phyloP scores from a whole-genome alignment of 2,329 filamentous ascomycete species.

The Dothideomycetidae sp. region DNA sequence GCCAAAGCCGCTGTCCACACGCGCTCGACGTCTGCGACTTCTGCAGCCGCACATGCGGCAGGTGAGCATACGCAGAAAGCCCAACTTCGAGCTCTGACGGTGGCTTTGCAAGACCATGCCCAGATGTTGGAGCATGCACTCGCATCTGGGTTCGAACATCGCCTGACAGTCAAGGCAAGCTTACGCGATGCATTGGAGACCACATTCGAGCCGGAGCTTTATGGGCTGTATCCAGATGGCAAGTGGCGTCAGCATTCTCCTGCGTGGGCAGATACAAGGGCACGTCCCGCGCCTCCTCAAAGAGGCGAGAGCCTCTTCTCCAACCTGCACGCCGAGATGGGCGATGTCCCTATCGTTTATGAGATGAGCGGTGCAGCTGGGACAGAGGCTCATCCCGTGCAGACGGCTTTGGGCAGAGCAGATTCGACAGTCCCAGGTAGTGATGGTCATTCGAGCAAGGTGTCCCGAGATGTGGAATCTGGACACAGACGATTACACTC shows the following conservation, averaged over 20 bases:
- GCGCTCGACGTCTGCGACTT: background rate
- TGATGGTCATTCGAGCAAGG: background rate
- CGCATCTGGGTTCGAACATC: slow-evolving; percentile 48
- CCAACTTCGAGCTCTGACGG: slow-evolving; percentile 64
- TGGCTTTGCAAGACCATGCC: slow-evolving; percentile 78
- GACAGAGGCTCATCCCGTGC: background rate
- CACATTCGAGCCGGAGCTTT: slow-evolving; percentile 31
- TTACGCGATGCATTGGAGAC: slow-evolving; percentile 28
- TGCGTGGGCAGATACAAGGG: slow-evolving; percentile 12
- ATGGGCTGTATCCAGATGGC: slow-evolving; percentile 24
- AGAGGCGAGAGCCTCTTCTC: slow-evolving; percentile 19
- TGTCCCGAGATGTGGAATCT: background rate
- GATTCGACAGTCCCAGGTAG: background rate
- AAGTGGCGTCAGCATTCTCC: slow-evolving; percentile 17
- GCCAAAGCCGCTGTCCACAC: too few relatives aligned
- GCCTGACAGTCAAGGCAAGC: slow-evolving; percentile 34
- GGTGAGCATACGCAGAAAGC: slow-evolving; percentile 22
- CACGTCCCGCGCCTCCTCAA: slow-evolving; percentile 11
- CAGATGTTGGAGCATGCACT: slow-evolving; percentile 76
- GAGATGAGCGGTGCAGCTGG: slow-evolving; percentile 12
- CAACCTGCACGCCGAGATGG: slow-evolving; percentile 13
- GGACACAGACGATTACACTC: slow-evolving; percentile 3
- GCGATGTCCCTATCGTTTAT: slow-evolving; percentile 9
- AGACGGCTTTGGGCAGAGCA: background rate
- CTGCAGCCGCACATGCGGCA: background rate